Conservation (phyloP, 306 rosid species). For the Glycyrrhiza uralensis region DNA sequence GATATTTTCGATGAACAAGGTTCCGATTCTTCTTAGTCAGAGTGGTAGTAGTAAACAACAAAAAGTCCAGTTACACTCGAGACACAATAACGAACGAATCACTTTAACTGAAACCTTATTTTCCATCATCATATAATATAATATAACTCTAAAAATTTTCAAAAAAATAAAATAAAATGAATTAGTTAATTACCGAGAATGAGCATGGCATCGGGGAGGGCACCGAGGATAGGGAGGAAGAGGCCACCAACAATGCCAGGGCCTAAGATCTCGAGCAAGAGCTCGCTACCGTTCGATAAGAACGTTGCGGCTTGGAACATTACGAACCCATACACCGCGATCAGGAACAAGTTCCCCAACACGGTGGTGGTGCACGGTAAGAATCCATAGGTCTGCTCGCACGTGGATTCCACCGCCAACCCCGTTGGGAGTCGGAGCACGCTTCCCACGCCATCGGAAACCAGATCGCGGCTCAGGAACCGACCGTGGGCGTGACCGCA, state of each 20-base stretch:
- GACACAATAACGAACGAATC: background rate
- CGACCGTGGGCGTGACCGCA: slow-evolving; percentile 43
- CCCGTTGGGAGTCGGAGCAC: background rate
- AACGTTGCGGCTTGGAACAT: slow-evolving; percentile 74
- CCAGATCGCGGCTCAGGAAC: slow-evolving; percentile 32
- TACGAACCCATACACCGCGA: slow-evolving; percentile 60
- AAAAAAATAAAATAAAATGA: background rate
- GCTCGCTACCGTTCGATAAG: slow-evolving; percentile 77
- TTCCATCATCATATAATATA: background rate
- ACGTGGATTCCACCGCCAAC: slow-evolving; percentile 37
- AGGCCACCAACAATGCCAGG: slow-evolving; percentile 93
- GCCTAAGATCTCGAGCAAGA: slow-evolving; percentile 84
- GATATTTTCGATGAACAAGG: background rate
- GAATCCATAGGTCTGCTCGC: slow-evolving; percentile 86
- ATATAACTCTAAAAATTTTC: too few relatives aligned
- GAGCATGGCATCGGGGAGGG: slow-evolving; percentile 56
- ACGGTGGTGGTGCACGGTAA: slow-evolving; percentile 68
- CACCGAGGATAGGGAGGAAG: slow-evolving; percentile 75
- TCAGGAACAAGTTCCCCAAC: slow-evolving; percentile 60
- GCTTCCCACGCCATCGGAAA: slow-evolving; percentile 47
- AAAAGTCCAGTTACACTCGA: background rate
- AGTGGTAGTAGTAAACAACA: background rate
- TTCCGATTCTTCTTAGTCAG: background rate
- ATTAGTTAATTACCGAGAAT: slow-evolving; percentile 34
- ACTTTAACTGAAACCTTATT: background rate